Evolutionary conservation across 2,329 filamentous ascomycete species (phyloP), one percentile per base, ranked within the genome.

Genomic region (Stemphylium beticola): DNA sequence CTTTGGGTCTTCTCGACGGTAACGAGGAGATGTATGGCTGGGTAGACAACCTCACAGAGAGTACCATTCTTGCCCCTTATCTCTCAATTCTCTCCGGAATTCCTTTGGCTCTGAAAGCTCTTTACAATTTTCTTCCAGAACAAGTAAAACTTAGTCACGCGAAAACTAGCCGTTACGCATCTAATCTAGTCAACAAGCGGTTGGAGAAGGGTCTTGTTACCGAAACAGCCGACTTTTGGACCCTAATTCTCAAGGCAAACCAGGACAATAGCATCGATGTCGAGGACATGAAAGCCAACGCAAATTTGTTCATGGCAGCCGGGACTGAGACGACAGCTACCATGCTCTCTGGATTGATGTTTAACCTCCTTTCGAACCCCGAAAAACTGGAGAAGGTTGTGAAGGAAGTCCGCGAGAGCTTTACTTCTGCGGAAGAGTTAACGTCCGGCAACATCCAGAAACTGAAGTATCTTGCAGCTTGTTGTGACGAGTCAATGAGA

Each of bases 401-500:
- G 12, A 44, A 53, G 3, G 70, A 73, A 40, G 34, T 71, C 9
- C 57, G 69, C 3, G 33, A 24, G 8, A 24, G 22, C 17, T n/a
- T 44, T 60, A 1, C 66, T 7, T 24, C 67, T 36, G 3, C 29
- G 2, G 46, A 41, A 7, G 29, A 41, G 5, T 11, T 49, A 0
- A 60, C 51, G 0, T 36, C 62, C 3, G 58, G 62, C 0, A 60
- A 67, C 20, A 58, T 74, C 20, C 59, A 60, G 1, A 46, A 61
- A 12, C 36, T 77, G 14, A 49, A 58, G 2, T 82, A 79, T 55
- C 58, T 81, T 8, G 62, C 73, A 37, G 79, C 78, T 1, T 77
- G 77, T 34, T 60, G 81, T 4, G 72, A 78, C 38, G 80, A 82
- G 66, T 74, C 69, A 0, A 61, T 82, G 3, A 65, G 80, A 20